Base-by-base conservation (phyloP, 305 asterid species). In the Rubia balearica region DNA sequence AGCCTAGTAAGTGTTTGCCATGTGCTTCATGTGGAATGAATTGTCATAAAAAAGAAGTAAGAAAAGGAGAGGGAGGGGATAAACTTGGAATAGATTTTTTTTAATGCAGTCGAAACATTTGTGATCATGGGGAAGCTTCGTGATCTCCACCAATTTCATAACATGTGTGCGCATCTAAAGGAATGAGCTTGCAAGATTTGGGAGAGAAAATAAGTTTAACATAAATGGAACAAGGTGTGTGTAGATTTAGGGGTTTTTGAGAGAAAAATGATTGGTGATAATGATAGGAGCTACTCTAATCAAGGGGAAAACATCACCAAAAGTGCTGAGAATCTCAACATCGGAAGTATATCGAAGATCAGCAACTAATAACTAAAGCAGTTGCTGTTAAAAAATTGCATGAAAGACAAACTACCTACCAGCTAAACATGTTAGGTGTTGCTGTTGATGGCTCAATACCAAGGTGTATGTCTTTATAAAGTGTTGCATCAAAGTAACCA, bases 371-470 rank as follows among this genome's bases (percentile, higher is more conserved):
- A 51, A 51, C 57, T 16, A 16, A 13, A 16, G 57, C 57, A n/a
- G 59, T 53, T 53, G 3, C 24, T n/a, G 59, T 53, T 6, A 0
- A 53, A 17, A 6, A 24, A 36, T n/a, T 53, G 69, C 38, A 65
- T 12, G 11, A 65, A 65, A 65, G 3, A 30, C 0, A 41, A 17
- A 64, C 33, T 17, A 57, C n/a, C 79, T 88, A 93, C 97, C 98
- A 93, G 90, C 98, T 93, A 79, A 93, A 93, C 98, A 93, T 95
- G 81, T 85, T 93, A 48, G 97, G 98, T 72, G 98, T 91, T 74
- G 92, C 87, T 8, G 96, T 86, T 38, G 96, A 87, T 3, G 96
- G 99, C 77, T 95, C 98, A 75, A 91, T 95, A 48, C 99, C 97
- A 74, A 95, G 97, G 83, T 90, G 99, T 57, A 95, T 88, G 77